Conservation (phyloP, 495 filamentous ascomycete genomes). For the Hypoxylon rickii region DNA sequence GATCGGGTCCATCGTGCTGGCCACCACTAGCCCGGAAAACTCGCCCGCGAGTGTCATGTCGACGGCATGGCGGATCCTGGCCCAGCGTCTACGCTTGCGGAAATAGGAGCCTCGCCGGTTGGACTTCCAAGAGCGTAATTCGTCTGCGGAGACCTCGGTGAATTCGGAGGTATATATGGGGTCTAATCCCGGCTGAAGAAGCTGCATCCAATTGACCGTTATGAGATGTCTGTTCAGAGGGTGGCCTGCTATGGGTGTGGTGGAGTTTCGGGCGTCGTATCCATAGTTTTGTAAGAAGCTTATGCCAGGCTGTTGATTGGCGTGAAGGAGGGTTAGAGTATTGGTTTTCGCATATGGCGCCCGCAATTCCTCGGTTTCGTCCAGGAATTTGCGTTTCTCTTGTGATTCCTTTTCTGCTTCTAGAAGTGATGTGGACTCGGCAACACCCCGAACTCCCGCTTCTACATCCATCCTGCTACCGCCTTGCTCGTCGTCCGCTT, state of each 20-base stretch:
- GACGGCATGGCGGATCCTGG: constrained; percentile 65
- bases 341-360: constrained; percentile 65
- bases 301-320: constrained; percentile 88
- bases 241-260: constrained; percentile 61
- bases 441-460: constrained; percentile 3
- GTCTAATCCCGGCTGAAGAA: constrained; percentile 75
- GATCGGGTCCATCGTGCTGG: constrained; percentile 77
- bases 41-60: constrained; percentile 72
- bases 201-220: constrained; percentile 85
- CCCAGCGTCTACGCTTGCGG: constrained; percentile 85
- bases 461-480: not conserved
- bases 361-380: constrained; percentile 40
- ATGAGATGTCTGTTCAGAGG: constrained; percentile 82
- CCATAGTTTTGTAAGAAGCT: constrained; percentile 83
- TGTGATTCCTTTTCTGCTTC: no score
- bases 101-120: constrained; percentile 79
- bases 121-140: constrained; percentile 68
- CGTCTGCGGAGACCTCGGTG: constrained; percentile 54
- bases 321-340: constrained; percentile 84
- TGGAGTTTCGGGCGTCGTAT: constrained; percentile 72
- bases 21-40: constrained; percentile 83
- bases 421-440: constrained; percentile 8
- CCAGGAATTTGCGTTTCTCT: no score
- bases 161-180: constrained; percentile 67
- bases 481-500: not conserved